Conservation (phyloP, 257 asterid species). For the Solanum pennellii region DNA sequence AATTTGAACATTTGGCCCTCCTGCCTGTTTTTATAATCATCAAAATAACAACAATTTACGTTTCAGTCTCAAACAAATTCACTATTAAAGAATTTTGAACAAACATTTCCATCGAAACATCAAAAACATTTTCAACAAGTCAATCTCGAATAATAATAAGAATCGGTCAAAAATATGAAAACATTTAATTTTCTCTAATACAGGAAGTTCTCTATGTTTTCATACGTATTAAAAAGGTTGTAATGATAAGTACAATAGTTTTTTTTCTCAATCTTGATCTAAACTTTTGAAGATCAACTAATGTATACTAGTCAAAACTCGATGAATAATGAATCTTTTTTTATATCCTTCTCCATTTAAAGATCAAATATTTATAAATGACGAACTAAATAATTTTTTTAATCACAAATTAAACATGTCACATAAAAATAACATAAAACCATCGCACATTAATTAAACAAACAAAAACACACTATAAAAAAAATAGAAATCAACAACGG, state of each 20-base stretch:
- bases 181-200: neutral
- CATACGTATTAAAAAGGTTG: neutral
- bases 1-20: slow-evolving; percentile 58
- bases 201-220: neutral
- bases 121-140: neutral
- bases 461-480: neutral
- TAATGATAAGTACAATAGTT: neutral
- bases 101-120: neutral
- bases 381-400: neutral
- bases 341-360: neutral
- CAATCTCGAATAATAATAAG: neutral
- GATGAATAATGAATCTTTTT: neutral
- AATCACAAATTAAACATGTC: neutral
- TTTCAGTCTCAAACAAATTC: neutral
- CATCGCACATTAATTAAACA: neutral
- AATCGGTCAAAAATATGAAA: neutral
- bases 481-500: neutral
- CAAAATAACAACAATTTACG: neutral
- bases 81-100: neutral
- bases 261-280: neutral
- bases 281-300: neutral
- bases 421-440: fast-evolving
- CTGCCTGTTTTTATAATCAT: slow-evolving; percentile 29
- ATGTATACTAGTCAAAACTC: neutral
- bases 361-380: neutral